These are phyloP conservation scores for Viridothelium virens DNA, from an alignment of 495 filamentous ascomycete genomes.

Conservation along the genomic window DNA sequence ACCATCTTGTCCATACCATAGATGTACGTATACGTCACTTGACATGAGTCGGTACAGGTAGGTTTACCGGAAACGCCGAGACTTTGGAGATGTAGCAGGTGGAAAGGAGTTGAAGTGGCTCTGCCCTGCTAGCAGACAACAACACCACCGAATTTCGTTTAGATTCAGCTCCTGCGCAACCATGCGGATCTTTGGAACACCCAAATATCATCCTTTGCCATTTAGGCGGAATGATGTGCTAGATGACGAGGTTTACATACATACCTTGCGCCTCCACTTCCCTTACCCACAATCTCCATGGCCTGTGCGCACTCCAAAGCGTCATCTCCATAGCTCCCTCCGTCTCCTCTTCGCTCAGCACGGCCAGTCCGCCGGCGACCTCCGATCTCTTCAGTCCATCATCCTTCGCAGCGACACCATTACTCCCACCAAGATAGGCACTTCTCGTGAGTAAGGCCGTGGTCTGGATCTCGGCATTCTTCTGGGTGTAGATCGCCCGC, in stretches of 20 bases:
- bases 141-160: too few species aligned
- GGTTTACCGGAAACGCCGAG: too few species aligned
- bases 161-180: too few species aligned
- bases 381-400: conserved; percentile 16
- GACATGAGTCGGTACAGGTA: not conserved
- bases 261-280: conserved; percentile 36
- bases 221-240: not conserved
- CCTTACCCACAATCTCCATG: conserved; percentile 41
- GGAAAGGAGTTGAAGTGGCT: too few species aligned
- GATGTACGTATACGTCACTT: not conserved
- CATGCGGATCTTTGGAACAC: too few species aligned
- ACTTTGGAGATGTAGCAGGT: too few species aligned
- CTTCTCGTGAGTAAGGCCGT: conserved; percentile 20
- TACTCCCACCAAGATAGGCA: conserved; percentile 8
- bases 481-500: conserved; percentile 41
- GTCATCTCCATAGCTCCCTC: conserved; percentile 24
- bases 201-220: too few species aligned
- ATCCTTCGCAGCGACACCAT: conserved; percentile 17
- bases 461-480: conserved; percentile 41
- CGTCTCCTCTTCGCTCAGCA: conserved; percentile 31
- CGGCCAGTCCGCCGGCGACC: conserved; percentile 12
- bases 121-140: too few species aligned
- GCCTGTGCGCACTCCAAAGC: conserved; percentile 24
- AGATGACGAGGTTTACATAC: conserved; percentile 45
- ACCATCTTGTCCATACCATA: not conserved